phyloP scores from a whole-genome alignment of 768 basidiomycete genomes.

The Neoboletus brunneissimus region DNA sequence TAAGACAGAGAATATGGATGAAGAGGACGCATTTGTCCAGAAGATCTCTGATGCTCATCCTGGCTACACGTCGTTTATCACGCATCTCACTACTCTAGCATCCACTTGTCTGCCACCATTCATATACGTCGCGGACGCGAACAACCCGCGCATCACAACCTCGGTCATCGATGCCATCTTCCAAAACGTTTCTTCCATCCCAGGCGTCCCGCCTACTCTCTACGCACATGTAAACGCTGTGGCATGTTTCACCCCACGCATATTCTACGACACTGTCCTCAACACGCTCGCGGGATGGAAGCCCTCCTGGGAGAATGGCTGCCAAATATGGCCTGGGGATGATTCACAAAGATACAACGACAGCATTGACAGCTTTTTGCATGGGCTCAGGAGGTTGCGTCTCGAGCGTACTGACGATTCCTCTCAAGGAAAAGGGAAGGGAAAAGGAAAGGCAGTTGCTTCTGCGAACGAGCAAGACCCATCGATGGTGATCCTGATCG shows the following conservation, averaged over 20 bases:
- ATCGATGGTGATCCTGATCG: slow-evolving; percentile 57
- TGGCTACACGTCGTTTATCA: slow-evolving; percentile 24
- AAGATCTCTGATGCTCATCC: slow-evolving; percentile 15
- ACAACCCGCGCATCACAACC: slow-evolving; percentile 45
- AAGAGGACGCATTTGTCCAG: slow-evolving; percentile 8
- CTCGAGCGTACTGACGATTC: slow-evolving; percentile 11
- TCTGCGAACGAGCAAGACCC: slow-evolving; percentile 16
- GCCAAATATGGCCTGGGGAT: slow-evolving; percentile 51
- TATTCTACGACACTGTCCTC: slow-evolving; percentile 66
- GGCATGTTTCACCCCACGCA: slow-evolving; percentile 56
- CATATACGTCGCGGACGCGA: slow-evolving; percentile 62
- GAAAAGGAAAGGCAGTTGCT: slow-evolving; percentile 29
- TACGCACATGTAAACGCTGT: slow-evolving; percentile 53
- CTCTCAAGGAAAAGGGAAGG: slow-evolving; percentile 29
- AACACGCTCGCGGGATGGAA: slow-evolving; percentile 58
- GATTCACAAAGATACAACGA: slow-evolving; percentile 54
- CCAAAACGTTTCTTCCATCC: slow-evolving; percentile 12
- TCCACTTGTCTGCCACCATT: slow-evolving; percentile 54
- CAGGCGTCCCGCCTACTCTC: slow-evolving; percentile 27
- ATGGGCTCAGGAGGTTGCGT: slow-evolving; percentile 50
- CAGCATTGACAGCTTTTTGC: slow-evolving; percentile 65
- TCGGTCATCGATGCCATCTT: slow-evolving; percentile 29
- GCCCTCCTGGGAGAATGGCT: slow-evolving; percentile 59
- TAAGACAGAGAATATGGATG: slow-evolving; percentile 14
- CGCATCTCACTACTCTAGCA: slow-evolving; percentile 30